phyloP scores from a whole-genome alignment of 1,139 yeast species.

The Geotrichum reessii region DNA sequence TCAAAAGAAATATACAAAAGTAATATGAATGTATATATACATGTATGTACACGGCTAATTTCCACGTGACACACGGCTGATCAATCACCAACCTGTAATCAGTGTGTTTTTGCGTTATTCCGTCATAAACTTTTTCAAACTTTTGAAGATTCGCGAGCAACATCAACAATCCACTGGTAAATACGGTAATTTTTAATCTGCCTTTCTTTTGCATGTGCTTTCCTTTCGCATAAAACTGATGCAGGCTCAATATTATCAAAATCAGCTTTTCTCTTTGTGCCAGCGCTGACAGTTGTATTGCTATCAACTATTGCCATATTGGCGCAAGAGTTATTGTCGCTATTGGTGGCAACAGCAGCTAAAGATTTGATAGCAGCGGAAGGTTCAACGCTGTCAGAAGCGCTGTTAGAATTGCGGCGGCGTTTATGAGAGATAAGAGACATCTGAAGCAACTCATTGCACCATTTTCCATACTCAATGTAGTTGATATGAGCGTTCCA shows the following conservation, averaged over 20 bases:
- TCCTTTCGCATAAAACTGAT: neutral
- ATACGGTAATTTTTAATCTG: neutral
- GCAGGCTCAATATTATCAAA: neutral
- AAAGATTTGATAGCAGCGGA: neutral
- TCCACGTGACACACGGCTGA: neutral
- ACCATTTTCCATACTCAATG: slow-evolving; percentile 50
- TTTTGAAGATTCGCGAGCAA: neutral
- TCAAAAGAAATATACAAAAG: neutral
- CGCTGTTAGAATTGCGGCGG: neutral
- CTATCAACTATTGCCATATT: neutral
- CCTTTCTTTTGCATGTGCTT: neutral
- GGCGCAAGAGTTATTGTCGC: neutral
- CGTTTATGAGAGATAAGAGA: neutral
- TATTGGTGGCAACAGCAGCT: neutral
- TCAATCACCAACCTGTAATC: neutral
- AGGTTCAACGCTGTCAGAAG: neutral
- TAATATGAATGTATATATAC: neutral
- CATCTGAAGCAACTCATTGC: slow-evolving; percentile 25
- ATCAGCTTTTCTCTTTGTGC: neutral
- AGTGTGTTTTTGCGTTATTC: neutral
- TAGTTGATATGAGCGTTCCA: slow-evolving; percentile 52
- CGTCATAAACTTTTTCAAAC: neutral
- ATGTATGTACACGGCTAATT: neutral
- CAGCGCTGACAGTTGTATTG: neutral
- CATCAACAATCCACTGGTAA: slow-evolving; percentile 3